Base-by-base conservation (phyloP, 2,329 filamentous ascomycete genomes). In the Bertia moriformis region DNA sequence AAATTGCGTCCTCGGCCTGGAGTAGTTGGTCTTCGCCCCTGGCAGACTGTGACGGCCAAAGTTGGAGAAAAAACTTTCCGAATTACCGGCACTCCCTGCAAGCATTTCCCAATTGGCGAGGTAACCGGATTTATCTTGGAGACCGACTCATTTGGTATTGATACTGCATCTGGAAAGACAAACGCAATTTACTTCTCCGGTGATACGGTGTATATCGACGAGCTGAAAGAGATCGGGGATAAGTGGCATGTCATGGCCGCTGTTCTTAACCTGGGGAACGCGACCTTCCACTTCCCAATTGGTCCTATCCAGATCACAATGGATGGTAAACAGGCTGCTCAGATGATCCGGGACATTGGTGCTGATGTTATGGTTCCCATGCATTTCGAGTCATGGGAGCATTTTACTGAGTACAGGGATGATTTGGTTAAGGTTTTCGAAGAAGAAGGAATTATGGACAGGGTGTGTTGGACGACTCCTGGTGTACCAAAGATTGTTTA, bases 181-280 rank as follows among this genome's bases (percentile, higher is more conserved):
- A 68, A 68, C 40, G 65, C 56, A 2, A 57, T 69, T 4, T 70
- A 62, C 43, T 64, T 69, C 47, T 59, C 64, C 0, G 65, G 66
- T 1, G 66, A 69, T 41, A 70, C 65, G 0, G 56, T 68, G 3
- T 66, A 67, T 40, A 46, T 65, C 0, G 50, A 58, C 2, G 62
- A 67, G 44, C 49, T 63, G 3, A 41, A 46, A 1, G 33, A 43
- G 4, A 60, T 66, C 24, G 41, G 47, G 1, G 49, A 59, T 1
- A 44, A 42, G 32, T 66, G 48, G 38, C 56, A 65, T 38, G 43
- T 66, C 10, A 44, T 46, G 3, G 52, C 53, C 4, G 61, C 62
- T 0, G 39, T 67, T 3, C 46, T 66, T 43, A 66, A 66, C 39
- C 41, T 63, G 4, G 62, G 63, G 0, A 52, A 49, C n/a, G 60